phyloP scores from a whole-genome alignment of 371 early-diverging fungal genomes.

The Syncephalastrum contaminatum region DNA sequence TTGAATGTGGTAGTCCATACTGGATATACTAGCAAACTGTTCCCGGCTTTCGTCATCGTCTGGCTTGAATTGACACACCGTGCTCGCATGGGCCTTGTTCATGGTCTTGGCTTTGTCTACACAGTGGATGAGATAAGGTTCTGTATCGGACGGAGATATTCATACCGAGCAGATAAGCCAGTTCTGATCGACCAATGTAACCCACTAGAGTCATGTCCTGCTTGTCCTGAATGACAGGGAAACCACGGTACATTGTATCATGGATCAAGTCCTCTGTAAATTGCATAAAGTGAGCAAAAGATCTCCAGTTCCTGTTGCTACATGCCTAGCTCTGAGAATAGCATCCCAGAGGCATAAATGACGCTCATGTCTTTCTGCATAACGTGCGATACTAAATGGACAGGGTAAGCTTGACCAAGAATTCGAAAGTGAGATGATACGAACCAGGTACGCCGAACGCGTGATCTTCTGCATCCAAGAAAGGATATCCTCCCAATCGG shows the following conservation, averaged over 20 bases:
- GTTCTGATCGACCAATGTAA: constrained; percentile 75
- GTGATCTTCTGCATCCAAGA: constrained; percentile 81
- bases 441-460: constrained; percentile 58
- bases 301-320: neutral
- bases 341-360: constrained; percentile 56
- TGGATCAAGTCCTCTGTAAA: constrained; percentile 48
- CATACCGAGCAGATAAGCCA: constrained; percentile 68
- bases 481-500: constrained; percentile 83
- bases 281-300: neutral
- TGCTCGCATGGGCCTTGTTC: constrained; percentile 49
- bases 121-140: neutral
- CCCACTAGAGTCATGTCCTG: constrained; percentile 74
- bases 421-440: neutral
- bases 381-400: constrained; percentile 53
- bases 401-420: neutral
- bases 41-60: constrained; percentile 35
- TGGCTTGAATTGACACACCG: constrained; percentile 58
- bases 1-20: constrained; percentile 20
- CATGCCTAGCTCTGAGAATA: constrained; percentile 39
- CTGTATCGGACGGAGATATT: neutral
- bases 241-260: constrained; percentile 67
- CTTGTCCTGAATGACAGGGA: constrained; percentile 80
- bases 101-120: constrained; percentile 51
- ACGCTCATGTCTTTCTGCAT: constrained; percentile 61
- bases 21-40: constrained; percentile 22